These are phyloP conservation scores for Fonsecaea pedrosoi DNA, from an alignment of 2,329 filamentous ascomycete species.

Conservation along the genomic window DNA sequence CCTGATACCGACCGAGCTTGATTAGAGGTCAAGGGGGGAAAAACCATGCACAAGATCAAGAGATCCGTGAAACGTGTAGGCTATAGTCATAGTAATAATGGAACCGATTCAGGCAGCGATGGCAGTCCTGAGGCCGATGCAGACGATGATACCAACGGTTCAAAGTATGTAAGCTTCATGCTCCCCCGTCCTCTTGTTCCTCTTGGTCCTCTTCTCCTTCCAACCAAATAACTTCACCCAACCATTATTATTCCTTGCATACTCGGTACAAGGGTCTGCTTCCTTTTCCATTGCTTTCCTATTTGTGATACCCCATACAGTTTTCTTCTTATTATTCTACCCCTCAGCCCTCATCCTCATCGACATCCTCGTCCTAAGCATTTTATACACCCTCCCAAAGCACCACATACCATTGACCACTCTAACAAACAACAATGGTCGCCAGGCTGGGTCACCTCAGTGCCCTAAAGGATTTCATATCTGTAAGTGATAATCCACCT, in stretches of 20 bases:
- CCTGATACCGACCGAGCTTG: not conserved
- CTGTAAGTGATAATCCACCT: conserved; percentile 36
- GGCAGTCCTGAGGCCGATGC: not conserved
- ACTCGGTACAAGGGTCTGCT: too few species aligned
- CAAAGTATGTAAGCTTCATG: conserved; percentile 20
- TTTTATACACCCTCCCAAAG: not conserved
- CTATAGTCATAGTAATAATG: not conserved
- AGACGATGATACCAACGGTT: not conserved
- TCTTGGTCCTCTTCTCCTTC: not conserved
- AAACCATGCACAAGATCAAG: conserved; percentile 37
- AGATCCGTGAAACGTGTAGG: conserved; percentile 40
- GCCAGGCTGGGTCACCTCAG: conserved; percentile 39
- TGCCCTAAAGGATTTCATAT: conserved; percentile 40
- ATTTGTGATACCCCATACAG: conserved; percentile 20
- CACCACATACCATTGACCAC: not conserved
- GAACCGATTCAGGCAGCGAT: conserved; percentile 11
- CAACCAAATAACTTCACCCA: not conserved
- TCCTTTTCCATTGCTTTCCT: not conserved
- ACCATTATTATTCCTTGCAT: too few species aligned
- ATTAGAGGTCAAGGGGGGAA: not conserved
- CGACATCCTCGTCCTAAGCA: not conserved
- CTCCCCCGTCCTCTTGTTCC: not conserved
- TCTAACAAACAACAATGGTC: conserved; percentile 28
- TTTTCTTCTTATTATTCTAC: not conserved
- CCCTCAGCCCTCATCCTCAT: not conserved